phyloP scores from a whole-genome alignment of 2,329 filamentous ascomycete species.

The Lasiodiplodia sp. region DNA sequence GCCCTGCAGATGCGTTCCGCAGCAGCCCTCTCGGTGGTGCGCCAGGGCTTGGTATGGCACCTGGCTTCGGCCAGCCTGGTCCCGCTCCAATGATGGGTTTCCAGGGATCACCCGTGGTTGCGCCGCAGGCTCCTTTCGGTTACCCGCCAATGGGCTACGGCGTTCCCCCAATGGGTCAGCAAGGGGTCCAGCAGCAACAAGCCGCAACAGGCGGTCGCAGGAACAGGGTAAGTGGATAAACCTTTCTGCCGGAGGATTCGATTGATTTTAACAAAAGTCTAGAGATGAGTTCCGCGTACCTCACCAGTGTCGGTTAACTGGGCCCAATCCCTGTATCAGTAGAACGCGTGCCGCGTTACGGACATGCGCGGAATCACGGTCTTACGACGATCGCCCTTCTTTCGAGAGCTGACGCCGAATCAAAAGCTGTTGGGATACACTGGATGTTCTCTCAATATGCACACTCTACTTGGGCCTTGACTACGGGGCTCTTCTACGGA shows the following conservation, averaged over 20 bases:
- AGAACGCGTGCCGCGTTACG: neutral
- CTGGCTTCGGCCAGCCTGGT: slow-evolving; percentile 22
- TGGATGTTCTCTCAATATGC: slow-evolving; percentile 20
- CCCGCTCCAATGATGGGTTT: slow-evolving; percentile 29
- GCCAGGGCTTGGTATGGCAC: slow-evolving; percentile 26
- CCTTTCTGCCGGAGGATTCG: too few species aligned
- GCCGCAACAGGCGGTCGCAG: slow-evolving; percentile 24
- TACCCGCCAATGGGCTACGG: slow-evolving; percentile 28
- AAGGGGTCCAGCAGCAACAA: slow-evolving; percentile 21
- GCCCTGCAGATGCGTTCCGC: slow-evolving; percentile 27
- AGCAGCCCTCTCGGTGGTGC: slow-evolving; percentile 25
- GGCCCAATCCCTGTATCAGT: slow-evolving; percentile 12
- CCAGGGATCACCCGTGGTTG: slow-evolving; percentile 20
- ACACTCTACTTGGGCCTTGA: neutral
- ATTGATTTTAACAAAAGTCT: neutral
- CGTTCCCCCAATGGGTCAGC: slow-evolving; percentile 25
- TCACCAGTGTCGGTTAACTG: neutral
- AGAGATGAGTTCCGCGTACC: slow-evolving; percentile 6
- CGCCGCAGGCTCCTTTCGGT: slow-evolving; percentile 21
- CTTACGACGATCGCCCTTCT: slow-evolving; percentile 5
- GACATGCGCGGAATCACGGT: slow-evolving; percentile 3
- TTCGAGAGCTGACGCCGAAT: neutral
- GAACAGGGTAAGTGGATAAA: slow-evolving; percentile 19
- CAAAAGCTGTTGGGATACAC: slow-evolving; percentile 19
- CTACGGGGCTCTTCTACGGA: slow-evolving; percentile 3